Percentiles rank a stretch among this genome's conserved stretches.
Evolutionary conservation across 2,329 filamentous ascomycete genomes (phyloP).

Genomic region (Aspergillus sp.): DNA sequence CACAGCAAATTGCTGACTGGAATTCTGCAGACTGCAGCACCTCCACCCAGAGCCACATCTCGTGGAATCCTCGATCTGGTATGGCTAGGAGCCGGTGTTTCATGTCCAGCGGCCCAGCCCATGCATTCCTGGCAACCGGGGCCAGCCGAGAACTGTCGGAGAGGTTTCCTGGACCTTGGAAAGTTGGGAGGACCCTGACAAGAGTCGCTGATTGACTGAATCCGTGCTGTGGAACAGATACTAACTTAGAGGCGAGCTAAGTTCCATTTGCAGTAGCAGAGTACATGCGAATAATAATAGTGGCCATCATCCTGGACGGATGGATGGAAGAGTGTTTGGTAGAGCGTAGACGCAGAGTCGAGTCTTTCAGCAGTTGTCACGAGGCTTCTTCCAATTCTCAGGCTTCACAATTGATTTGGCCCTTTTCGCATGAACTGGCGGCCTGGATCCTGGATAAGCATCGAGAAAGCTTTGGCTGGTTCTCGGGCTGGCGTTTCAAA

Average conservation of each 20-base stretch:
- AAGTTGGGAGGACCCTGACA: conserved; percentile 26
- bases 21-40: conserved; percentile 18
- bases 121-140: conserved; percentile 15
- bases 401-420: background rate
- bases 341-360: background rate
- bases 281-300: background rate
- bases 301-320: background rate
- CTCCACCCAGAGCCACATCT: background rate
- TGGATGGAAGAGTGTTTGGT: background rate
- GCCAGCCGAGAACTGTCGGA: conserved; percentile 26
- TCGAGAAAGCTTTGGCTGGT: conserved; percentile 1
- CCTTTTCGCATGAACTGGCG: background rate
- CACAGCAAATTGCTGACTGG: conserved; percentile 1
- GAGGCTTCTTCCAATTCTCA: background rate
- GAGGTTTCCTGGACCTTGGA: conserved; percentile 25
- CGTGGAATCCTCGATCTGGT: conserved; percentile 15
- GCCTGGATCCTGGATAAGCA: background rate
- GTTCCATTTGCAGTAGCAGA: background rate
- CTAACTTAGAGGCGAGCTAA: background rate
- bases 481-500: conserved; percentile 5
- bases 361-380: background rate
- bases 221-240: background rate
- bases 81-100: conserved; percentile 18
- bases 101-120: conserved; percentile 12
- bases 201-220: conserved; percentile 13